Evolutionary conservation across 371 early-diverging fungal species (phyloP).

Genomic region (Encephalitozoon romaleae): DNA sequence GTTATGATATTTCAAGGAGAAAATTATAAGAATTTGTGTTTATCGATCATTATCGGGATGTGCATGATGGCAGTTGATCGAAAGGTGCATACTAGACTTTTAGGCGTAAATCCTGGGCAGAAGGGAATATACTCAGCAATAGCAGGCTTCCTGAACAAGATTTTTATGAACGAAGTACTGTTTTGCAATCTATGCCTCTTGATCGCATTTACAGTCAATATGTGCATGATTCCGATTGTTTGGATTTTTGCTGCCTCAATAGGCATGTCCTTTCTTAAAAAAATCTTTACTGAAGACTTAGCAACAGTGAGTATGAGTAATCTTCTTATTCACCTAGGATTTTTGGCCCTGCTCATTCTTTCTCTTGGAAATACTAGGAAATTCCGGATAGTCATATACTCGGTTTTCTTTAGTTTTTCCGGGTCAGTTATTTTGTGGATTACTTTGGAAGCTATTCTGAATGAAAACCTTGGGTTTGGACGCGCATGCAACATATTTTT

Average conservation of each 20-base stretch:
- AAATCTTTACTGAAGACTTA: neutral
- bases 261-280: neutral
- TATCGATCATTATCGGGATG: neutral
- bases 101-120: neutral
- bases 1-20: conserved; percentile 2
- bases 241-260: neutral
- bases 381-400: neutral
- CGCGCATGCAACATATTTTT: neutral
- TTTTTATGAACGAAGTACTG: neutral
- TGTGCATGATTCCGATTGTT: neutral
- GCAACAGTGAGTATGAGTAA: neutral
- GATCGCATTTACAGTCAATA: neutral
- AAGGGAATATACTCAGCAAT: neutral
- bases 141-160: neutral
- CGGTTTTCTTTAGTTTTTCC: neutral
- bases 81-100: neutral
- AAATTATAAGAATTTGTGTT: neutral
- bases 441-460: neutral
- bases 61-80: neutral
- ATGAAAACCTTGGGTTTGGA: neutral
- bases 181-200: neutral
- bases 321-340: neutral
- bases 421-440: neutral
- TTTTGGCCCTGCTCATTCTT: neutral
- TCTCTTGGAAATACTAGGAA: neutral